These are phyloP conservation scores for Ophiobolus disseminans DNA, from an alignment of 2,329 filamentous ascomycete genomes.

Conservation along the genomic window DNA sequence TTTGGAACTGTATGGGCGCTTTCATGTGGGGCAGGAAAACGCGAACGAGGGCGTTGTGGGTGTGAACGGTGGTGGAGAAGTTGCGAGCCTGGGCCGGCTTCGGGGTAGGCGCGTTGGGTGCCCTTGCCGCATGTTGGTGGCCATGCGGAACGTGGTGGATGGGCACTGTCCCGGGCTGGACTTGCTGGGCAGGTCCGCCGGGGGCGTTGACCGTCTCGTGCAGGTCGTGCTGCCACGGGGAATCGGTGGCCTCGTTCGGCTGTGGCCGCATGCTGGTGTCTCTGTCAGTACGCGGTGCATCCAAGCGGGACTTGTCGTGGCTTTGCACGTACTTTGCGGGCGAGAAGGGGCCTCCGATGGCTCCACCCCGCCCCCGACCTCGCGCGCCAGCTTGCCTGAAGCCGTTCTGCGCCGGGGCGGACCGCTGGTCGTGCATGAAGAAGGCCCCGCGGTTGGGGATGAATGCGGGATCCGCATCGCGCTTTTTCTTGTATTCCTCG, in stretches of 20 bases:
- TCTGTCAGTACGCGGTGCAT: slow-evolving; percentile 30
- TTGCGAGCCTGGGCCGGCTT: slow-evolving; percentile 46
- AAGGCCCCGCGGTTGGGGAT: slow-evolving; percentile 94
- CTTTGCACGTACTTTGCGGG: slow-evolving; percentile 66
- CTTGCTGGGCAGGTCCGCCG: slow-evolving; percentile 34
- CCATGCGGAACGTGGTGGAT: slow-evolving; percentile 25
- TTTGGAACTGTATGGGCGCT: slow-evolving; percentile 72
- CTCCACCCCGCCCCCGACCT: slow-evolving; percentile 60
- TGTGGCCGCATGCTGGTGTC: slow-evolving; percentile 49
- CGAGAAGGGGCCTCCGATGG: slow-evolving; percentile 60
- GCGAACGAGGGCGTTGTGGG: slow-evolving; percentile 85
- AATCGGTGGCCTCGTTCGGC: slow-evolving; percentile 65
- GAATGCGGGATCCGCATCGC: slow-evolving; percentile 89
- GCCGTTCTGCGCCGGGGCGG: slow-evolving; percentile 77
- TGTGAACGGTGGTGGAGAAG: slow-evolving; percentile 81
- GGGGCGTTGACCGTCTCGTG: slow-evolving; percentile 70
- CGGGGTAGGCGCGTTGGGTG: slow-evolving; percentile 28
- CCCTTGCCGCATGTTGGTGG: slow-evolving; percentile 30
- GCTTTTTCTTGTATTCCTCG: slow-evolving; percentile 86
- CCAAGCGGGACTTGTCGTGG: not conserved
- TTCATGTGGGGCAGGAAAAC: slow-evolving; percentile 81
- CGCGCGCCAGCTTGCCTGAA: slow-evolving; percentile 72
- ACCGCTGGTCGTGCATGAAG: slow-evolving; percentile 94
- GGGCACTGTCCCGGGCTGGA: slow-evolving; percentile 21
- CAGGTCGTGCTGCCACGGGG: slow-evolving; percentile 92